These are phyloP conservation scores for Glycyrrhiza uralensis DNA, from an alignment of 306 rosid species.

Conservation along the genomic window DNA sequence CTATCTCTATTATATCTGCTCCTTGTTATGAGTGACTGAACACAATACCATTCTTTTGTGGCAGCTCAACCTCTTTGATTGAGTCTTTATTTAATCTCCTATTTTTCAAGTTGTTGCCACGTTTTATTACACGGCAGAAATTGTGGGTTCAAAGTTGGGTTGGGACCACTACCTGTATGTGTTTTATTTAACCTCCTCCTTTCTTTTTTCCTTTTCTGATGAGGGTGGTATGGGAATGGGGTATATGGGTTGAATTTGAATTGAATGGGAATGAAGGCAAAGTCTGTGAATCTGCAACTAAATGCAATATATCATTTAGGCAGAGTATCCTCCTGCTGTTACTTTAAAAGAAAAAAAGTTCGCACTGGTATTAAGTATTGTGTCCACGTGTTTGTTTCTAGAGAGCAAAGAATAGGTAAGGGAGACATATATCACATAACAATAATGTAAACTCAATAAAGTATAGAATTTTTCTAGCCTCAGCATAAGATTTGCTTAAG, in stretches of 20 bases:
- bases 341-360: background rate
- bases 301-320: conserved; percentile 9
- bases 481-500: background rate
- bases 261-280: no score
- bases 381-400: background rate
- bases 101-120: no score
- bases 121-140: background rate
- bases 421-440: background rate
- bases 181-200: no score
- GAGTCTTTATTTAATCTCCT: conserved; percentile 16
- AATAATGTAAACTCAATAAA: conserved; percentile 8
- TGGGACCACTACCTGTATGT: no score
- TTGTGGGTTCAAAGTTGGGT: conserved; percentile 2
- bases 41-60: conserved; percentile 1
- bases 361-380: background rate
- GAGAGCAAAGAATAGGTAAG: conserved; percentile 12
- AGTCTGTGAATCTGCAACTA: no score
- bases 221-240: no score
- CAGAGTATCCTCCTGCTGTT: background rate
- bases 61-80: conserved; percentile 22
- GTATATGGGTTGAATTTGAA: no score
- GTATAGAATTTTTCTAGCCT: background rate
- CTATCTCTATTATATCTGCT: no score
- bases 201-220: no score
- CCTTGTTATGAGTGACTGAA: background rate